A percentile compares a stretch with the other conserved stretches of the same genome.
Evolutionary conservation across 371 early-diverging fungal species (phyloP).

Genomic region (Mortierella sp.): DNA sequence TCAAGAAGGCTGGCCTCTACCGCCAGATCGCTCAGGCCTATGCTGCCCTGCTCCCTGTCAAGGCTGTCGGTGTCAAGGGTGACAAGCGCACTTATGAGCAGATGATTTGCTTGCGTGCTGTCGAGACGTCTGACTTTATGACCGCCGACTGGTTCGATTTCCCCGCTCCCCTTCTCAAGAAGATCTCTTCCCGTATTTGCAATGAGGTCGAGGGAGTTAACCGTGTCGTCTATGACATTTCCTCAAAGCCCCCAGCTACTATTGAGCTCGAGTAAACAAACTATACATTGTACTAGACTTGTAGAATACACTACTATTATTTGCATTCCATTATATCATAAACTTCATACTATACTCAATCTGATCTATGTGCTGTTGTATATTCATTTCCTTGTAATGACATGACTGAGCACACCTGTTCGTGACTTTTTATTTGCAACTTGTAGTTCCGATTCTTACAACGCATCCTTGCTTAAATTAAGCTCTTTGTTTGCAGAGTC

Average conservation of each 20-base stretch:
- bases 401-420: no score
- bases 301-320: not conserved
- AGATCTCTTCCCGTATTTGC: slow-evolving; percentile 93
- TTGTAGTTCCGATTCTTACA: no score
- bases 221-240: slow-evolving; percentile 96
- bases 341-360: not conserved
- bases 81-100: slow-evolving; percentile 98
- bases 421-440: not conserved
- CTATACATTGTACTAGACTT: not conserved
- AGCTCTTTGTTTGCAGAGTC: no score
- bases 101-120: slow-evolving; percentile 96
- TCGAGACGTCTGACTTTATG: slow-evolving; percentile 97
- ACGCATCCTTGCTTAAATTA: no score
- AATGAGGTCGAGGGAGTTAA: slow-evolving; percentile 98
- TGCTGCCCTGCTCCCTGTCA: slow-evolving; percentile 94
- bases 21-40: slow-evolving; percentile 97
- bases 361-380: no score
- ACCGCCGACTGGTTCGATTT: slow-evolving; percentile 95
- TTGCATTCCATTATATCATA: slow-evolving; percentile 3
- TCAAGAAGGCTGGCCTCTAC: slow-evolving; percentile 96
- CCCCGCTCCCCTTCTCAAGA: slow-evolving; percentile 89
- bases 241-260: slow-evolving; percentile 96
- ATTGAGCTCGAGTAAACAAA: slow-evolving; percentile 74
- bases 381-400: no score
- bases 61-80: slow-evolving; percentile 98